Evolutionary conservation across 116 monocot genomes (phyloP), one percentile per base, ranked within the genome.

Genomic region (Posidonia oceanica): DNA sequence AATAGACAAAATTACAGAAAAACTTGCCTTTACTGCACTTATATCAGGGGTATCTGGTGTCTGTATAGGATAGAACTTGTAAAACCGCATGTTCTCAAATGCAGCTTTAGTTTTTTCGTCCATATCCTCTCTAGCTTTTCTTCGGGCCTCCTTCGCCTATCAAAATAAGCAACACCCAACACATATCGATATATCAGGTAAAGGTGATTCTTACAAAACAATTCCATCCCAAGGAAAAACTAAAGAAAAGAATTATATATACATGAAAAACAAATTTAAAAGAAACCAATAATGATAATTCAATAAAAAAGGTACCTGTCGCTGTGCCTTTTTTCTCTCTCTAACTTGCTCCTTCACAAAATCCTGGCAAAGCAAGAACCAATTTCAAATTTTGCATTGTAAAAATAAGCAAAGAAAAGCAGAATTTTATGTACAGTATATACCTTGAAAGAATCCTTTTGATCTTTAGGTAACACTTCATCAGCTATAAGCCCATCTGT

Each of bases 361-460:
- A 54, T 69, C 76, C 88, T 84, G 54, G 57, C 16, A 53, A 74
- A 73, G 11, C 58, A 73, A 23, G 23, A 36, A 16, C 12, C 15
- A 41, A 40, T 16, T 63, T 54, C 18, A 52, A 63, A 64, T 22
- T 13, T 17, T 64, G 11, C 37, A 64, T 38, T n/a, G n/a, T 48
- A 12, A 12, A 29, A 15, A 44, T 42, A 14, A 55, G 17, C 8
- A 54, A 6, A 64, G 6, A 52, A 63, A 63, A 38, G 1, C 1
- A 14, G 15, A 7, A 54, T 51, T 36, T 42, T 15, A n/a, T 72
- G 7, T 7, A 53, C 13, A 53, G 41, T 52, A 16, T 55, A 38
- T 75, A 97, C 92, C 85, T 83, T 85, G 51, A 97, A 97, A 18
- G 71, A 78, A 67, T 97, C 92, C 68, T 87, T 89, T 71, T 91